Evolutionary conservation across 2,329 filamentous ascomycete species (phyloP).

Genomic region (Thelonectria olida): DNA sequence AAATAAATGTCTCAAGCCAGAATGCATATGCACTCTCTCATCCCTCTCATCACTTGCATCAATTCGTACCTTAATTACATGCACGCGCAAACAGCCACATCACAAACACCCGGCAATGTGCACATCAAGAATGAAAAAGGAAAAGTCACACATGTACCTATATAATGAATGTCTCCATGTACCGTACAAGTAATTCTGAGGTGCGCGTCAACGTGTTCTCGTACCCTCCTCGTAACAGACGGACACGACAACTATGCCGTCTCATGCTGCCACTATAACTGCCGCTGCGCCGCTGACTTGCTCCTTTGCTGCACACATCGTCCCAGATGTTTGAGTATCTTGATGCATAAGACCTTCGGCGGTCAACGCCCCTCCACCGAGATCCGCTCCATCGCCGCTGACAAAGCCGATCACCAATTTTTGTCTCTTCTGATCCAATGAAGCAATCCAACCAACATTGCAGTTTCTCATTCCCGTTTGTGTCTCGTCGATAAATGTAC

Average conservation of each 20-base stretch:
- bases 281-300: neutral
- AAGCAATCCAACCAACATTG: neutral
- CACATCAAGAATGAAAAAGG: neutral
- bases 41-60: neutral
- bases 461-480: neutral
- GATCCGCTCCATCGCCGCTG: conserved; percentile 12
- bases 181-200: neutral
- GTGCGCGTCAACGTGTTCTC: neutral
- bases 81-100: neutral
- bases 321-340: neutral
- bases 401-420: neutral
- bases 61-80: neutral
- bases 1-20: neutral
- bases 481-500: conserved; percentile 3
- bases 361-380: neutral
- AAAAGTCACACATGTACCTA: neutral
- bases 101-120: too few species aligned
- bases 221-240: neutral
- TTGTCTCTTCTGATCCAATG: neutral
- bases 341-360: neutral
- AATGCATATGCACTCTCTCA: neutral
- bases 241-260: neutral
- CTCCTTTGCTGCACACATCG: conserved; percentile 6
- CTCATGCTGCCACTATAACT: neutral
- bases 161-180: neutral